A percentile compares a stretch with the other conserved stretches of the same genome.
These are phyloP conservation scores for Hypoxylon sp. DNA, from an alignment of 2,329 filamentous ascomycete species.

Conservation along the genomic window DNA sequence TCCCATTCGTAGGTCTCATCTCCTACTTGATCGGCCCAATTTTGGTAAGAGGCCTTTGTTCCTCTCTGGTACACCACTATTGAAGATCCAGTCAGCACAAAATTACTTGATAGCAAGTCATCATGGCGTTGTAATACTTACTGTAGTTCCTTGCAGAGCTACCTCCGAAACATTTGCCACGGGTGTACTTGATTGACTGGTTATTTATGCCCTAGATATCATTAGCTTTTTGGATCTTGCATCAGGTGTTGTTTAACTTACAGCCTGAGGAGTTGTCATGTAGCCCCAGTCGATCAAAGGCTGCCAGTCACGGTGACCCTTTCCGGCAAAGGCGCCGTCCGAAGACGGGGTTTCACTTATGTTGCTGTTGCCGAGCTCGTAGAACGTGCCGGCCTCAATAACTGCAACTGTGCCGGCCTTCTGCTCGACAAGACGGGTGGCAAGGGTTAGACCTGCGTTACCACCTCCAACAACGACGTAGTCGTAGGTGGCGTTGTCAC, in stretches of 20 bases:
- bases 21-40: slow-evolving; percentile 32
- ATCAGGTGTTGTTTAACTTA: slow-evolving; percentile 22
- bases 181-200: too few relatives aligned
- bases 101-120: too few relatives aligned
- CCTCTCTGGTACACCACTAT: too few relatives aligned
- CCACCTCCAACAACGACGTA: slow-evolving; percentile 50
- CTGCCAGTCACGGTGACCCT: slow-evolving; percentile 13
- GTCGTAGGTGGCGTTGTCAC: too few relatives aligned
- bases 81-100: too few relatives aligned
- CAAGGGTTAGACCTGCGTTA: slow-evolving; percentile 49
- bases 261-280: slow-evolving; percentile 37
- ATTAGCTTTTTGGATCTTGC: too few relatives aligned
- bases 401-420: slow-evolving; percentile 49
- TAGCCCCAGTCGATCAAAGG: slow-evolving; percentile 42
- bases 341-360: slow-evolving; percentile 27
- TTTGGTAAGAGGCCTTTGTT: too few relatives aligned
- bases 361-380: slow-evolving; percentile 41
- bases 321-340: slow-evolving; percentile 26
- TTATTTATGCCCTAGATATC: too few relatives aligned
- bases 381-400: slow-evolving; percentile 50
- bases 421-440: slow-evolving; percentile 45
- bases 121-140: too few relatives aligned
- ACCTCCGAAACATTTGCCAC: slow-evolving; percentile 7
- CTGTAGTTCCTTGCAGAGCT: too few relatives aligned
- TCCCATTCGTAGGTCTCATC: slow-evolving; percentile 31